Percentiles rank a stretch among this genome's conserved stretches.
Conservation (phyloP, 306 rosid genomes). For the Cyamopsis tetragonoloba region DNA sequence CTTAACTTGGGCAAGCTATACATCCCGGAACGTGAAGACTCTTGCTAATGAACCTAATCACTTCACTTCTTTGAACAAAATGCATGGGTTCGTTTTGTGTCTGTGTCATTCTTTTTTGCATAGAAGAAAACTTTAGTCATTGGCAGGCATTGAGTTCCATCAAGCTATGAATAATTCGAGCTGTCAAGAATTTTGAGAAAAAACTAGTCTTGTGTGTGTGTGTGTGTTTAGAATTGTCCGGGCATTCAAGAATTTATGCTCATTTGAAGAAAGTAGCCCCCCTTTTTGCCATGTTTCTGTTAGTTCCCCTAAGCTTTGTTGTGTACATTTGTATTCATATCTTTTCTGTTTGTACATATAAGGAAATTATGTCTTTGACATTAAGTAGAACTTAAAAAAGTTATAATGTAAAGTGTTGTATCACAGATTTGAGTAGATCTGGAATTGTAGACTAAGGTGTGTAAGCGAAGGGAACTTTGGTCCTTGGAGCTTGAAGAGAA, state of each 20-base stretch:
- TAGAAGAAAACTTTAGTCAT: neutral
- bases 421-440: no score
- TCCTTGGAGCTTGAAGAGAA: no score
- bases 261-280: neutral
- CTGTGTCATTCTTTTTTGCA: constrained; percentile 20
- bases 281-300: neutral
- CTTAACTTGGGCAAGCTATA: neutral
- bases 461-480: no score
- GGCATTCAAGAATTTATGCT: neutral
- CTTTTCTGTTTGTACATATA: constrained; percentile 4
- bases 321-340: constrained; percentile 19
- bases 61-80: constrained; percentile 16
- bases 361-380: neutral
- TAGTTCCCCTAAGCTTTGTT: neutral
- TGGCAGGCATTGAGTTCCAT: neutral
- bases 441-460: no score
- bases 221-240: constrained; percentile 2
- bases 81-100: constrained; percentile 12
- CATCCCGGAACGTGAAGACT: constrained; percentile 18
- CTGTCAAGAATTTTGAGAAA: constrained; percentile 20
- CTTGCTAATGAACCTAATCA: constrained; percentile 12
- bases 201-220: neutral
- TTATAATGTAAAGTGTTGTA: neutral
- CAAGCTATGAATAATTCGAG: neutral
- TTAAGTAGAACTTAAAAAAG: neutral